Evolutionary conservation across 1,139 yeast species (phyloP).

Genomic region (Yueomyces sp.): DNA sequence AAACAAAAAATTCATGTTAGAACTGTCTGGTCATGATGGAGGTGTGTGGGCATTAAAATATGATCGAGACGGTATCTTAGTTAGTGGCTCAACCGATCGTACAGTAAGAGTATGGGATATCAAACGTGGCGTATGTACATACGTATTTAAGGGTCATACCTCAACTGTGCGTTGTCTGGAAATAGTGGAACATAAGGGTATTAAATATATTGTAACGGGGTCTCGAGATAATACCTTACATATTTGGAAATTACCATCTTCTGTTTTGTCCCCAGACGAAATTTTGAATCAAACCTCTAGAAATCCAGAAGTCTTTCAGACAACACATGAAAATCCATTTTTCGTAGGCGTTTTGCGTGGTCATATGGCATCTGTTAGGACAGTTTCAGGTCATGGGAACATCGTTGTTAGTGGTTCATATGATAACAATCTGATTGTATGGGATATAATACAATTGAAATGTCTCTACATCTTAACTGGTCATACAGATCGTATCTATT

Average conservation of each 20-base stretch:
- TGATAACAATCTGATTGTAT: slow-evolving; percentile 81
- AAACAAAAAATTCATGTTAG: slow-evolving; percentile 56
- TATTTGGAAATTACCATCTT: slow-evolving; percentile 79
- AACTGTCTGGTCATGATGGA: slow-evolving; percentile 82
- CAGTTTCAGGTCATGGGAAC: slow-evolving; percentile 79
- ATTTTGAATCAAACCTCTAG: slow-evolving; percentile 11
- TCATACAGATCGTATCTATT: slow-evolving; percentile 77
- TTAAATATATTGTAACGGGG: slow-evolving; percentile 67
- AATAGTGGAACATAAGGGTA: slow-evolving; percentile 51
- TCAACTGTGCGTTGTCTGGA: slow-evolving; percentile 89
- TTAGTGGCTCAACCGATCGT: slow-evolving; percentile 86
- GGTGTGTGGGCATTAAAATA: slow-evolving; percentile 98
- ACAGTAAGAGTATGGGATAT: slow-evolving; percentile 89
- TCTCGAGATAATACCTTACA: slow-evolving; percentile 83
- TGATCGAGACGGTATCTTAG: slow-evolving; percentile 39
- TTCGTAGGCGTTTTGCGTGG: slow-evolving; percentile 70
- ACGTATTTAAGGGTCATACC: slow-evolving; percentile 79
- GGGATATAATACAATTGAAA: slow-evolving; percentile 70
- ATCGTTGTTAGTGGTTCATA: slow-evolving; percentile 82
- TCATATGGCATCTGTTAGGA: slow-evolving; percentile 78
- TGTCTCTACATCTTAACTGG: slow-evolving; percentile 70
- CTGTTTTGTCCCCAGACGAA: slow-evolving; percentile 16
- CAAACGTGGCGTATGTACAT: slow-evolving; percentile 36
- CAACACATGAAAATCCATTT: slow-evolving; percentile 52
- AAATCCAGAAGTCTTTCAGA: slow-evolving; percentile 25